Percentiles rank a stretch among this genome's conserved stretches.
Conservation (phyloP, 768 basidiomycete species). For the Clitopilus passeckerianus region DNA sequence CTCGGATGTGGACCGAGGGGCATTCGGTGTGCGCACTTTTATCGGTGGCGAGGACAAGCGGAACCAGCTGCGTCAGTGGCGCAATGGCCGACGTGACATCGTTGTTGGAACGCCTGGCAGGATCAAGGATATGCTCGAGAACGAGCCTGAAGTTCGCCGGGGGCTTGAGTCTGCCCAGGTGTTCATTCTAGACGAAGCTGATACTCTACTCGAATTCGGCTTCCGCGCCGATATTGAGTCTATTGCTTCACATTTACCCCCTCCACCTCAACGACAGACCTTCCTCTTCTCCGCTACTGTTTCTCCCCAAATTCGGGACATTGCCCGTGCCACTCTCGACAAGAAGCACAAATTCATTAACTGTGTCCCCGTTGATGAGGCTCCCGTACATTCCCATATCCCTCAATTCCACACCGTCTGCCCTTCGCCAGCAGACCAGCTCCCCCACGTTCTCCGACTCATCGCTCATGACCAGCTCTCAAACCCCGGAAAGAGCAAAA, state of each 20-base stretch:
- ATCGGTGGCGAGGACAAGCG: constrained; percentile 72
- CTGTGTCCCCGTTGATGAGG: constrained; percentile 55
- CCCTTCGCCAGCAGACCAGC: constrained; percentile 55
- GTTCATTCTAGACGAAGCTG: constrained; percentile 89
- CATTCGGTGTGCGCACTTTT: constrained; percentile 68
- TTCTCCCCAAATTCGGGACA: constrained; percentile 61
- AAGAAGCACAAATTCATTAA: constrained; percentile 68
- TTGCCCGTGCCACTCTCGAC: constrained; percentile 58
- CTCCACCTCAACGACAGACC: constrained; percentile 69
- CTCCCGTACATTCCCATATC: constrained; percentile 69
- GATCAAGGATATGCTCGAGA: constrained; percentile 65
- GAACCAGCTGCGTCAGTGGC: constrained; percentile 66
- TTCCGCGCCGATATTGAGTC: constrained; percentile 83
- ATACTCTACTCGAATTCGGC: constrained; percentile 88
- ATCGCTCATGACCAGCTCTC: constrained; percentile 84
- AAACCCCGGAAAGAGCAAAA: constrained; percentile 63
- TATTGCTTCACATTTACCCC: constrained; percentile 61
- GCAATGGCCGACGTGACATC: constrained; percentile 62
- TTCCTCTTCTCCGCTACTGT: constrained; percentile 92
- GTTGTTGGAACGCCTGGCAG: constrained; percentile 92
- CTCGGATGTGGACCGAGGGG: constrained; percentile 39
- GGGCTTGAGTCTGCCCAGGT: constrained; percentile 51
- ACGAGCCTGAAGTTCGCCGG: constrained; percentile 48
- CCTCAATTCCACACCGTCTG: constrained; percentile 82
- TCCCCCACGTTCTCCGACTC: constrained; percentile 76